Base-by-base conservation (phyloP, 768 basidiomycete species). In the Lactarius pseudohatsudake region DNA sequence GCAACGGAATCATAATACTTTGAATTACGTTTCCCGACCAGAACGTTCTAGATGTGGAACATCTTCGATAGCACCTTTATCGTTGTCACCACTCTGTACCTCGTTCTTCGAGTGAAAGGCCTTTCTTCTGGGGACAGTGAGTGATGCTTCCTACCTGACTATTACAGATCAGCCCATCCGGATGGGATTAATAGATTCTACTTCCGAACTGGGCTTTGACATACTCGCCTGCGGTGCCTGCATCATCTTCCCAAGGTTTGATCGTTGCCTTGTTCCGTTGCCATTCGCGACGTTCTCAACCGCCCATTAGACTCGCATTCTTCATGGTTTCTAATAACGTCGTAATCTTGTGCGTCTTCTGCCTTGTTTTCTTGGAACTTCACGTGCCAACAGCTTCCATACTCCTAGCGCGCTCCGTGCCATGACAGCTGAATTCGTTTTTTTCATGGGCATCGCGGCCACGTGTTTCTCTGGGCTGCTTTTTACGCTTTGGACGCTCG, bases 221-320 rank as follows among this genome's bases (percentile, higher is more conserved):
- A 81, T 94, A 38, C 81, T 96, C 59, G 82, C 94, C 3, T 94
- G 91, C 72, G 90, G 88, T 9, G 92, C 89, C 2, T 94, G 92
- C 72, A 87, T 95, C 60, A 81, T 96, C 30, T 89, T 94, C 72
- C 94, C 94, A 26, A 84, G 93, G 86, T 88, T 71, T 34, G 77
- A 68, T 60, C 15, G 18, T 18, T 43, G 66, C n/a, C 43, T 41
- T 3, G 45, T 65, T 34, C 36, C 53, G 36, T 54, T 36, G 41
- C 10, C 45, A 9, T 63, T 36, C 59, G 62, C 9, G 63, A 62
- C 7, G 64, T 40, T 64, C 26, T 58, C 57, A 59, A 16, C 20
- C 41, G 22, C 47, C n/a, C 47, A 30, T 34, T 65, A 85, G 91
- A 61, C 76, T 94, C 50, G 92, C 89, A 0, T 94, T 94, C 74